Evolutionary conservation across 257 asterid genomes (phyloP), one percentile per base, ranked within the genome.

Genomic region (Gentiana straminea): DNA sequence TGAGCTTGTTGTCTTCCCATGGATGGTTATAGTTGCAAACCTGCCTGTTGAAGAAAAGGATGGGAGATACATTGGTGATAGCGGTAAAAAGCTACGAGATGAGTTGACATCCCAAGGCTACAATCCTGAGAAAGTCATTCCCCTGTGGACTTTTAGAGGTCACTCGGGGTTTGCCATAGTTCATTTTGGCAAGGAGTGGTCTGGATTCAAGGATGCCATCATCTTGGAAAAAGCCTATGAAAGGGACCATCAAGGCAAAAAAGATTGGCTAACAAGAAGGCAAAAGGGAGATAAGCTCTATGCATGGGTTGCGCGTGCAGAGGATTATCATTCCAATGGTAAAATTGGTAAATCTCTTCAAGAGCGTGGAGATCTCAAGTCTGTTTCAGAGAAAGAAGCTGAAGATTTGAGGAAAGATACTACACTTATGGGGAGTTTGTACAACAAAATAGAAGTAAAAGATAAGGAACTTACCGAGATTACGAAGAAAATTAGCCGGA

Each of bases 301-400:
- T 61, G 98, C 79, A 33, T 90, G 98, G 98, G 78, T 90, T 68
- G 95, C 98, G 33, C 83, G 96, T 58, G 77, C 64, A 51, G 87
- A 82, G 36, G 98, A 90, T 5, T 90, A 72, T 54, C 1, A 57
- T 46, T 62, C 54, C 11, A n/a, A 52, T 15, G 81, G 78, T 35
- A 64, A 67, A 61, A 62, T 84, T 38, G 92, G 94, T n/a, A 81
- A 81, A 56, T 73, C 75, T 71, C 89, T 90, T 45, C 77, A 75
- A 57, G 84, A 67, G 78, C 70, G 84, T 71, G 96, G 86, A 65
- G 95, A 90, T 73, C 79, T 90, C 45, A 84, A 67, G 75, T 80
- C 95, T 13, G 62, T 90, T 50, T 64, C 85, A 24, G 86, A 76
- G 50, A 73, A 84, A 54, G 78, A 84, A 74, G 73, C 5, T 5